Percentiles rank a stretch among this genome's conserved stretches.
Evolutionary conservation across 495 filamentous ascomycete genomes (phyloP).

Genomic region (Podospora appendiculata): DNA sequence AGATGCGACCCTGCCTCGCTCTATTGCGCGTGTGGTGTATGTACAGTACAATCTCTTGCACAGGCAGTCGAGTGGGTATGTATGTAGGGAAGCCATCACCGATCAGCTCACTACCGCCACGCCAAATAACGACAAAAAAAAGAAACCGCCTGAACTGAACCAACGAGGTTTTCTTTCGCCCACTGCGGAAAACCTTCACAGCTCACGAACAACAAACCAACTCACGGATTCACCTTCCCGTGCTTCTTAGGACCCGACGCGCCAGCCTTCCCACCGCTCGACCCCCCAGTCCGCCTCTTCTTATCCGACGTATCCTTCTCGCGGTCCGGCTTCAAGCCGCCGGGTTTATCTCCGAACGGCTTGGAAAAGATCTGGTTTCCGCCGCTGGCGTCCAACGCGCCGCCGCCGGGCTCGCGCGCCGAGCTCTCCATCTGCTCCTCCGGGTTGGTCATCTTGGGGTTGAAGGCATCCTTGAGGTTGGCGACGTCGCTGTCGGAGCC

Average conservation of each 20-base stretch:
- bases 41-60: no score
- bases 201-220: background rate
- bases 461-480: slow-evolving; percentile 28
- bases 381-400: slow-evolving; percentile 29
- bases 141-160: no score
- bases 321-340: background rate
- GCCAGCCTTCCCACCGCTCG: background rate
- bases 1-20: no score
- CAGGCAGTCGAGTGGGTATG: no score
- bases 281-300: slow-evolving; percentile 4
- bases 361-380: slow-evolving; percentile 27
- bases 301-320: slow-evolving; percentile 9
- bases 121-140: no score
- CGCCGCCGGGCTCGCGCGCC: slow-evolving; percentile 19
- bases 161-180: no score
- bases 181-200: background rate
- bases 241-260: slow-evolving; percentile 9
- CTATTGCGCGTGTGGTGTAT: no score
- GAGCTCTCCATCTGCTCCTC: slow-evolving; percentile 21
- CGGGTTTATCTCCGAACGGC: slow-evolving; percentile 10
- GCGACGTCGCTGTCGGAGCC: slow-evolving; percentile 31
- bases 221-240: background rate
- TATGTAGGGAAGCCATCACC: no score
- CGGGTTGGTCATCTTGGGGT: slow-evolving; percentile 32
- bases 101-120: no score